Evolutionary conservation across 2,329 filamentous ascomycete genomes (phyloP), one percentile per base, ranked within the genome.

Genomic region (Exophiala sp.): DNA sequence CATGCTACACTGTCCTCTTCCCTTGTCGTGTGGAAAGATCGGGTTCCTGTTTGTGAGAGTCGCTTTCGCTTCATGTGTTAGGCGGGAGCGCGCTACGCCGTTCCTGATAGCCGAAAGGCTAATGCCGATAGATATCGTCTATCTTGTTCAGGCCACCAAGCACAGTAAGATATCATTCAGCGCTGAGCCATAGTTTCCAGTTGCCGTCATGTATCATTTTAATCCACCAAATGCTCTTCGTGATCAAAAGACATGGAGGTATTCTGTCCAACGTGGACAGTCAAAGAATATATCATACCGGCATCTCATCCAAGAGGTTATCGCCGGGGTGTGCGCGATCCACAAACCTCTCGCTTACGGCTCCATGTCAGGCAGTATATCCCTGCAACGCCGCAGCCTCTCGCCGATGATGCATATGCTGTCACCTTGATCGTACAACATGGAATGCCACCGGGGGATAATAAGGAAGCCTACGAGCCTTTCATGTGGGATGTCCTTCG

Each of bases 311-410:
- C 51, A 2, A 16, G 51, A 20, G 51, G 51, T 24, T 54, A 48
- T n/a, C 51, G 51, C 18, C 24, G 51, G 34, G 51, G 43, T 33
- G 44, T 54, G 21, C 51, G 51, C 32, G 39, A 54, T 54, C 51
- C 51, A 33, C 45, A 48, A 21, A 47, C 16, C 11, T 54, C 51
- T 18, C 45, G 51, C 12, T 32, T 54, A 34, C 33, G 51, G 11
- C 51, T 54, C n/a, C 51, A 54, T 21, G 46, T 54, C 18, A 54
- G 50, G 46, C 51, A 54, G 42, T 54, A 54, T 32, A 11, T 43
- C 9, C 51, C 44, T 32, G 6, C 10, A 6, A 42, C 12, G 16
- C 9, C 36, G 14, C 21, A n/a, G 20, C 16, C 3, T 11, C 44
- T 29, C 5, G 33, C 29, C 12, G 44, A 42, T 14, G 51, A 41